phyloP scores from a whole-genome alignment of 1,284 basidiomycete species.

The Ganoderma sp. region DNA sequence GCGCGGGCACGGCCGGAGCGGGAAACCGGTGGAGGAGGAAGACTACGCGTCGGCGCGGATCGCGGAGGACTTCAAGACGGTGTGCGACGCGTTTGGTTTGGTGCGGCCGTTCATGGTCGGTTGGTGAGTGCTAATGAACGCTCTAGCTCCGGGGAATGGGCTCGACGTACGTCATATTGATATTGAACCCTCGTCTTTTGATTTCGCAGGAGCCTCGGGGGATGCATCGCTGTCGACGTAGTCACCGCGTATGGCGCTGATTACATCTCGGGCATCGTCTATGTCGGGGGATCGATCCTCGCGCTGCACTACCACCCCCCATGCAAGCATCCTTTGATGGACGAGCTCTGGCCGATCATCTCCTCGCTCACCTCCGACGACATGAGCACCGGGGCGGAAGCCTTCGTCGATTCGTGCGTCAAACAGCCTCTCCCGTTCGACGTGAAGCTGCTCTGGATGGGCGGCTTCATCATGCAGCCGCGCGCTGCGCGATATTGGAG shows the following conservation, averaged over 20 bases:
- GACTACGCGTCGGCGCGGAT: slow-evolving; percentile 40
- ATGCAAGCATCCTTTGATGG: slow-evolving; percentile 43
- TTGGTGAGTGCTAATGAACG: slow-evolving; percentile 40
- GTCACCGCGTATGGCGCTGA: slow-evolving; percentile 43
- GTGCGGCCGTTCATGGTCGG: slow-evolving; percentile 45
- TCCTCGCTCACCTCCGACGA: slow-evolving; percentile 38
- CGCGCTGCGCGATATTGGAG: slow-evolving; percentile 39
- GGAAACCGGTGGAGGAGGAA: slow-evolving; percentile 34
- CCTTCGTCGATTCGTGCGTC: slow-evolving; percentile 44
- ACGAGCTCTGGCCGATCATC: slow-evolving; percentile 36
- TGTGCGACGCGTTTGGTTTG: slow-evolving; percentile 42
- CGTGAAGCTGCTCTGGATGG: slow-evolving; percentile 43
- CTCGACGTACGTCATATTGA: background rate
- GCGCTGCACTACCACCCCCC: slow-evolving; percentile 32
- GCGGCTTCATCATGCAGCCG: slow-evolving; percentile 43
- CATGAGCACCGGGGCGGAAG: slow-evolving; percentile 38
- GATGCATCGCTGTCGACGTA: slow-evolving; percentile 45
- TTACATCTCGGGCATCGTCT: slow-evolving; percentile 46
- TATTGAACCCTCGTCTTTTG: background rate
- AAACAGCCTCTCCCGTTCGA: slow-evolving; percentile 39
- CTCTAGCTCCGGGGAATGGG: background rate
- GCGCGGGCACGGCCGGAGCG: slow-evolving; percentile 43
- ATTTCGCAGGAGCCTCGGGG: slow-evolving; percentile 46
- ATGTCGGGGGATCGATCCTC: slow-evolving; percentile 39
- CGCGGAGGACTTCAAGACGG: slow-evolving; percentile 46